Conservation (phyloP, 2,329 filamentous ascomycete genomes). For the Furcasterigmium sp. region DNA sequence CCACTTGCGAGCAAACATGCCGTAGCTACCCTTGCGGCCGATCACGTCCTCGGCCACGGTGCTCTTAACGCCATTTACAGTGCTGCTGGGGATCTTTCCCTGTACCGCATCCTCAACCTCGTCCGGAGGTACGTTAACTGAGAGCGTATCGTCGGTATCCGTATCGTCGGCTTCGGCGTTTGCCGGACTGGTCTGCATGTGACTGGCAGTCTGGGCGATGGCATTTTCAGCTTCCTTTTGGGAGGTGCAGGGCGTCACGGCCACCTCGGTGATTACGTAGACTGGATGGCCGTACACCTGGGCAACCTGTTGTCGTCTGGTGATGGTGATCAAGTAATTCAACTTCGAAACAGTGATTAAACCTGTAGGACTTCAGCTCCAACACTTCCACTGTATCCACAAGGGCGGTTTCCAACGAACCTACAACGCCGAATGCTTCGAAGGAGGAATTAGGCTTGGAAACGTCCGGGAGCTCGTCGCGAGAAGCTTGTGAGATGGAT, state of each 20-base stretch:
- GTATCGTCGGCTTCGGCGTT: slow-evolving; percentile 34
- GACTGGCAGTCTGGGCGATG: slow-evolving; percentile 54
- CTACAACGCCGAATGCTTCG: slow-evolving; percentile 56
- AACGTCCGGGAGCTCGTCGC: slow-evolving; percentile 39
- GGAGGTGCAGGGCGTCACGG: slow-evolving; percentile 81
- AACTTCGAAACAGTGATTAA: slow-evolving; percentile 76
- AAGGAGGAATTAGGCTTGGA: slow-evolving; percentile 44
- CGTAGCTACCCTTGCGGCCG: slow-evolving; percentile 74
- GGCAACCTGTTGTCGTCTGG: slow-evolving; percentile 80
- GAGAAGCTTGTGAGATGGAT: slow-evolving; percentile 35
- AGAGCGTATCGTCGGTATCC: slow-evolving; percentile 43
- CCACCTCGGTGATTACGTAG: slow-evolving; percentile 84
- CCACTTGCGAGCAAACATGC: slow-evolving; percentile 85
- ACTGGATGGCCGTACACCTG: slow-evolving; percentile 76
- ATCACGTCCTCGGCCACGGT: slow-evolving; percentile 89
- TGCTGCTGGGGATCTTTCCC: slow-evolving; percentile 22
- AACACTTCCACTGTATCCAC: too few species aligned
- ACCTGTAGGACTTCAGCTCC: slow-evolving; percentile 44
- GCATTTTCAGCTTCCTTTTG: slow-evolving; percentile 68
- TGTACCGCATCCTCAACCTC: slow-evolving; percentile 38
- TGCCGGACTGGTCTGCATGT: slow-evolving; percentile 32
- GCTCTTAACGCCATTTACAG: slow-evolving; percentile 32
- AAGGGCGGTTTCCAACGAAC: slow-evolving; percentile 37
- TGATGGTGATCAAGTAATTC: slow-evolving; percentile 83
- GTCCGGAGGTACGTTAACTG: slow-evolving; percentile 26